Evolutionary conservation across 1,284 basidiomycete species (phyloP).

Genomic region (Cutaneotrichosporon sp.): DNA sequence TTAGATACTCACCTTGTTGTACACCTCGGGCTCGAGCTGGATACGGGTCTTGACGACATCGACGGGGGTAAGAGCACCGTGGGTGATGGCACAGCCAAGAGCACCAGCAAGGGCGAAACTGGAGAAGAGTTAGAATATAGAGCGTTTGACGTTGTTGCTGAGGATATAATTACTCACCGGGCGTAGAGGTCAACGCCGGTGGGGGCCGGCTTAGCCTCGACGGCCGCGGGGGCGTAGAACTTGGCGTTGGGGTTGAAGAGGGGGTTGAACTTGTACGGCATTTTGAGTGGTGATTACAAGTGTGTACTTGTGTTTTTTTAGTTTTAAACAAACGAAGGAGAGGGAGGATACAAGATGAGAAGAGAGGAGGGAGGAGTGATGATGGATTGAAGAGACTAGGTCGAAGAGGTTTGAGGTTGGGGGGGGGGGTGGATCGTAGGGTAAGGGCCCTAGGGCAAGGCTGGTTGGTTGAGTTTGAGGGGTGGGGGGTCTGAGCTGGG

Average conservation of each 20-base stretch:
- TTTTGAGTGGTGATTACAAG: slow-evolving; percentile 6
- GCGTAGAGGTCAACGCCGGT: slow-evolving; percentile 52
- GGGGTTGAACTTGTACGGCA: slow-evolving; percentile 15
- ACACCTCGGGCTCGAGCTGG: slow-evolving; percentile 67
- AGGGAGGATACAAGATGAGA: background rate
- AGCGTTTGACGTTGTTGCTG: background rate
- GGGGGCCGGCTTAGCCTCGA: slow-evolving; percentile 42
- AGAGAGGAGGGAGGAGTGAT: background rate
- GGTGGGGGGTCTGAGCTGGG: too few relatives aligned
- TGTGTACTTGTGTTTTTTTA: slow-evolving; percentile 1
- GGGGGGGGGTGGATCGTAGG: too few relatives aligned
- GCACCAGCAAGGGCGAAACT: slow-evolving; percentile 71
- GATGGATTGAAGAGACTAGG: too few relatives aligned
- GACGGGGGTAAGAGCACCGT: slow-evolving; percentile 86
- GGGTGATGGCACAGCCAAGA: slow-evolving; percentile 87
- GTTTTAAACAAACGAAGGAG: background rate
- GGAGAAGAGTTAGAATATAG: slow-evolving; percentile 4
- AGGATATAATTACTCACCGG: slow-evolving; percentile 37
- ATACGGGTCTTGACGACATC: slow-evolving; percentile 98
- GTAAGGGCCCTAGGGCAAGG: too few relatives aligned
- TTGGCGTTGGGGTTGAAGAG: slow-evolving; percentile 39
- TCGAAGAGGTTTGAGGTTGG: too few relatives aligned
- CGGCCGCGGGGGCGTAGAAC: slow-evolving; percentile 49
- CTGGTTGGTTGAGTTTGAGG: too few relatives aligned
- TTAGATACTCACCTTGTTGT: slow-evolving; percentile 52